Evolutionary conservation across 352 stramenopile species (phyloP), one percentile per base, ranked within the genome.

Genomic region (Globisporangium yorkense): DNA sequence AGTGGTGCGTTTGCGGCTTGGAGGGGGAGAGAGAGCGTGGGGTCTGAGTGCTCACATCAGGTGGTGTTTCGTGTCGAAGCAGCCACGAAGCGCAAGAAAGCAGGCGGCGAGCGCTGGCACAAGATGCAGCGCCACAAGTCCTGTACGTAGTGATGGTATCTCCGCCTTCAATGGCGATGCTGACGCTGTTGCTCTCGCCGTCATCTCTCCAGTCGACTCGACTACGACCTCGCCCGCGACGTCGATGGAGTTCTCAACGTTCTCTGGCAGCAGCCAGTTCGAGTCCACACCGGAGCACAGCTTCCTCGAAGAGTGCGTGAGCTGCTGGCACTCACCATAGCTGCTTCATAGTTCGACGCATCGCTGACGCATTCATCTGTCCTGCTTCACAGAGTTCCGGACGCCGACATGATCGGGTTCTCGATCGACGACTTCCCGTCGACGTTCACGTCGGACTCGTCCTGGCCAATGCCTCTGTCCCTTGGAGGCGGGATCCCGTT

Each of bases 381-480:
- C 10, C n/a, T 44, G 29, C 10, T 20, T 7, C 16, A 51, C 48
- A 84, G 68, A 62, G 47, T 68, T 12, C 47, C 66, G 0, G 70
- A 92, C 24, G 72, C 59, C 7, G 79, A 92, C 31, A 86, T 88
- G 71, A 76, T 86, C 45, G 80, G 72, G 9, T 85, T 87, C 51
- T 84, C 70, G 40, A 84, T 88, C 31, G 79, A 89, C 15, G 77
- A 87, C 20, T 82, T 87, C 40, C 77, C 80, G 18, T 61, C 71
- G 41, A 74, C 74, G 4, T 73, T 84, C 53, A 73, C 70, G 21
- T 62, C 75, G 1, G 71, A 81, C 52, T 63, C 71, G n/a, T 63
- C 63, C 13, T 81, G 72, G 72, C 62, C 48, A 0, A 68, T 71
- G 63, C 57, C 63, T 6, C 51, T 71, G 33, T 47, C 54, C 16